Conservation (phyloP, 2,329 filamentous ascomycete genomes). For the Ophiostoma perfectum region DNA sequence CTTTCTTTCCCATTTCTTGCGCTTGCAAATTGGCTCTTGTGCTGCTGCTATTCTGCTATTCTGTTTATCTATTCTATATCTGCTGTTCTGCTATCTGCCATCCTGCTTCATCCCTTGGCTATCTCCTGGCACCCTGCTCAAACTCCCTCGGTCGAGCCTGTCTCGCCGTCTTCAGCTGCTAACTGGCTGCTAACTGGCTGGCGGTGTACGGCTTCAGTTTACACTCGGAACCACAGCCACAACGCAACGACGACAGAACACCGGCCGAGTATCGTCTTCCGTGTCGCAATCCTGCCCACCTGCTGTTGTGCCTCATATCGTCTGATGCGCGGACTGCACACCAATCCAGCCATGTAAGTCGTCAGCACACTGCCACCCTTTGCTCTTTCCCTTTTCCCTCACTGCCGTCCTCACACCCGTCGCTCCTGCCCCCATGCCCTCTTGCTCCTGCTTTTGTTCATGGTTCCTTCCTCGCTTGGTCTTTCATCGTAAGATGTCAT, state of each 20-base stretch:
- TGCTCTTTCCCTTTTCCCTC: background rate
- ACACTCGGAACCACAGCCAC: background rate
- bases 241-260: background rate
- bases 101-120: too few species aligned
- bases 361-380: constrained; percentile 3
- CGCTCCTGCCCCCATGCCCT: constrained; percentile 1
- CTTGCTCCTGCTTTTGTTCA: background rate
- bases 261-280: background rate
- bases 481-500: constrained; percentile 11
- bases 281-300: too few species aligned
- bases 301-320: constrained; percentile 8
- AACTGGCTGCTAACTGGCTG: background rate
- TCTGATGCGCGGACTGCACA: background rate
- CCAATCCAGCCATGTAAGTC: constrained; percentile 5
- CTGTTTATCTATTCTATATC: too few species aligned
- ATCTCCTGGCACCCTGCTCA: too few species aligned
- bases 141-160: too few species aligned
- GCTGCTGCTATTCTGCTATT: background rate
- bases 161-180: too few species aligned
- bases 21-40: too few species aligned
- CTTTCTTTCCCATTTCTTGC: too few species aligned
- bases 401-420: background rate
- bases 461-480: background rate
- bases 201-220: background rate
- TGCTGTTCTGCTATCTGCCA: too few species aligned